These are phyloP conservation scores for Microsporum ferrugineum DNA, from an alignment of 2,329 filamentous ascomycete species.

Conservation along the genomic window DNA sequence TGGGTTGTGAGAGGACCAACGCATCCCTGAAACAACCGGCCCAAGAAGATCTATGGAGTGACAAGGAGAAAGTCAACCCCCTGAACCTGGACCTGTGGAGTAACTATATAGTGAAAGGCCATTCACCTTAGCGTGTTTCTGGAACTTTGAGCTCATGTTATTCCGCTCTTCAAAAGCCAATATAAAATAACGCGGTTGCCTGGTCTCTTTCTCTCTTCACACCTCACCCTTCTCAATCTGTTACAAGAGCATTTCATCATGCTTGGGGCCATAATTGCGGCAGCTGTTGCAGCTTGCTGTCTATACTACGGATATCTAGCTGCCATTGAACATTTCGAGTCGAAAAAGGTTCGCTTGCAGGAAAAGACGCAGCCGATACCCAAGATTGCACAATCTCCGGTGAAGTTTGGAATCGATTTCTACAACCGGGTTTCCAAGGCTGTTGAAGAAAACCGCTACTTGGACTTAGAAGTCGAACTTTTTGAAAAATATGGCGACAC, in stretches of 20 bases:
- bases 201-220: neutral
- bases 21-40: too few species aligned
- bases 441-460: conserved; percentile 5
- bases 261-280: neutral
- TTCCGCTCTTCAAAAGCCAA: neutral
- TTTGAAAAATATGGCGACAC: conserved; percentile 11
- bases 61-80: too few species aligned
- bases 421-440: conserved; percentile 4
- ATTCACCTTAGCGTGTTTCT: too few species aligned
- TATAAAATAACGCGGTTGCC: neutral
- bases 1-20: neutral
- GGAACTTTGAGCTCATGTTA: too few species aligned
- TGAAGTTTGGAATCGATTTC: conserved; percentile 8
- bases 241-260: neutral
- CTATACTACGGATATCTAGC: conserved; percentile 8
- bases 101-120: too few species aligned
- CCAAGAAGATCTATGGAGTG: too few species aligned
- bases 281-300: neutral
- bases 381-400: neutral
- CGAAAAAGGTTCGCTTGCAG: conserved; percentile 6
- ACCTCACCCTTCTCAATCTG: neutral
- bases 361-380: conserved; percentile 8
- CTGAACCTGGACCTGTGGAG: too few species aligned
- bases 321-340: conserved; percentile 6
- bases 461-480: conserved; percentile 1